Evolutionary conservation across 2,329 filamentous ascomycete species (phyloP).

Genomic region (Penicillium sp.): DNA sequence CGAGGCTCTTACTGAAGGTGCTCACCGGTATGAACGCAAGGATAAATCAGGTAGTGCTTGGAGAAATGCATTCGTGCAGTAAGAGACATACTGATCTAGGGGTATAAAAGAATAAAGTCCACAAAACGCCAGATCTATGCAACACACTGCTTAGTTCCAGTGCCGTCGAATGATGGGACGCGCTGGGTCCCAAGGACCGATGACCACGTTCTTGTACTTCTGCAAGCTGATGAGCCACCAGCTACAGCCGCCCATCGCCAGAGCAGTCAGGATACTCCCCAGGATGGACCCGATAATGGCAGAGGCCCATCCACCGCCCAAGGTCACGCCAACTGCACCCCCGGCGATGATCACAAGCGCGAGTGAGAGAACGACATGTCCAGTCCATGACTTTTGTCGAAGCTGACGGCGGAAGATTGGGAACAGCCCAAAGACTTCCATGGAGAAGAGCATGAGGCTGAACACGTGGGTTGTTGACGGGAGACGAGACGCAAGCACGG

Average conservation of each 20-base stretch:
- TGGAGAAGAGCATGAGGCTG: conserved; percentile 88
- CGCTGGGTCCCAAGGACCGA: conserved; percentile 95
- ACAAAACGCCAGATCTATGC: conserved; percentile 16
- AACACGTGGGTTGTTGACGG: conserved; percentile 93
- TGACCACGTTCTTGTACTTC: conserved; percentile 99
- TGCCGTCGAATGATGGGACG: conserved; percentile 58
- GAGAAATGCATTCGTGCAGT: conserved; percentile 28
- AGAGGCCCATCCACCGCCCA: conserved; percentile 54
- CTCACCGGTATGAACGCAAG: too few relatives aligned
- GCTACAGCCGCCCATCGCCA: conserved; percentile 88
- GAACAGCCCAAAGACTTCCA: conserved; percentile 95
- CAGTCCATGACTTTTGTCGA: conserved; percentile 73
- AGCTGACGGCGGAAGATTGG: conserved; percentile 94
- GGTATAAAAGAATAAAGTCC: conserved; percentile 19
- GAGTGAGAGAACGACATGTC: conserved; percentile 74
- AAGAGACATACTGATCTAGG: conserved; percentile 15
- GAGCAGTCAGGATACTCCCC: conserved; percentile 67
- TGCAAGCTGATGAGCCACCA: conserved; percentile 98
- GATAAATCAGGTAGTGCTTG: too few relatives aligned
- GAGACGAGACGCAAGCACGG: conserved; percentile 84
- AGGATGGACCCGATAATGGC: conserved; percentile 70
- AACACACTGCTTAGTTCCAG: conserved; percentile 35
- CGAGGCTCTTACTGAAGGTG: too few relatives aligned
- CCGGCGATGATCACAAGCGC: conserved; percentile 76
- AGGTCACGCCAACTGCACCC: conserved; percentile 66